Percentiles rank a stretch among this genome's conserved stretches.
Conservation (phyloP, 352 stramenopile species). For the Pythium apleroticum region DNA sequence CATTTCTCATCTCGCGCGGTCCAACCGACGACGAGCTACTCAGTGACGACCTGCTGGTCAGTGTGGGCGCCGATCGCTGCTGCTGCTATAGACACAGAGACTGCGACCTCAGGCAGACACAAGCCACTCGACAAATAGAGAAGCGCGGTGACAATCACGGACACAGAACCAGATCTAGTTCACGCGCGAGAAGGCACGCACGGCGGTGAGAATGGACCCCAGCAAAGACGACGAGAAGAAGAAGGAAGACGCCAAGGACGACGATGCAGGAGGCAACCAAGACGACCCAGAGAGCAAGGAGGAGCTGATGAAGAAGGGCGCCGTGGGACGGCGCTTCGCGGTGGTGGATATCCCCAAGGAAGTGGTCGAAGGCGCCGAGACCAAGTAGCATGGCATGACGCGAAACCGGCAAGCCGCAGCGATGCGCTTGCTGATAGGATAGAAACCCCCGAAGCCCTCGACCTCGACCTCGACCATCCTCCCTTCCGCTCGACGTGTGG, state of each 20-base stretch:
- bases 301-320: constrained; percentile 32
- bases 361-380: constrained; percentile 13
- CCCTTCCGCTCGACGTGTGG: not conserved
- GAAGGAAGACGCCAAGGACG: constrained; percentile 19
- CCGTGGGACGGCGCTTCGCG: constrained; percentile 32
- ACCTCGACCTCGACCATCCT: not conserved
- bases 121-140: not conserved
- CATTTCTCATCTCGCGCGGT: not conserved
- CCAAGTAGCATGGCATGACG: constrained; percentile 15
- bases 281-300: constrained; percentile 29
- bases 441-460: not conserved
- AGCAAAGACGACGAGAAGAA: constrained; percentile 29
- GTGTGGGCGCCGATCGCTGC: not conserved
- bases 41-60: not conserved
- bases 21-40: not conserved
- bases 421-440: constrained; percentile 2
- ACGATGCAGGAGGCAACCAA: constrained; percentile 26
- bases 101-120: not conserved
- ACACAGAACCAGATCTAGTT: constrained; percentile 8
- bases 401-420: not conserved
- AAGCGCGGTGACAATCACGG: not conserved
- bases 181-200: not conserved
- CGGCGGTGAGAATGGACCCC: constrained; percentile 19
- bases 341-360: constrained; percentile 32
- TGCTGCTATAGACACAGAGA: not conserved